Percentiles rank a stretch among this genome's conserved stretches.
Conservation (phyloP, 352 stramenopile genomes). For the Globisporangium apiculatum region DNA sequence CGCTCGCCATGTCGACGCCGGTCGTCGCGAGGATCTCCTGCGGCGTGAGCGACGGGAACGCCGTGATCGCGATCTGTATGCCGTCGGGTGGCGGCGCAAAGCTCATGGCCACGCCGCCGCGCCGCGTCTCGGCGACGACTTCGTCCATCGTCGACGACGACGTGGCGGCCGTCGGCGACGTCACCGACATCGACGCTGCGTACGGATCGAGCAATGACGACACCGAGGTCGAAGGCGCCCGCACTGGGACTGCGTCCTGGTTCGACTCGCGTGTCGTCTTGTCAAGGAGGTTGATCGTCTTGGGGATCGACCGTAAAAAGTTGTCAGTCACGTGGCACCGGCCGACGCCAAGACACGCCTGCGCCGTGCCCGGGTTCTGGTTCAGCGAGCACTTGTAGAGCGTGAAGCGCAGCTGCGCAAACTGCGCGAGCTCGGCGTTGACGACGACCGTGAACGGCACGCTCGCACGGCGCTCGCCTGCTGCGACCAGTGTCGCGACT, state of each 20-base stretch:
- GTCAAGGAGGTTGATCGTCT: constrained; percentile 39
- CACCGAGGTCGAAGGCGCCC: not conserved
- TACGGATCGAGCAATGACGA: constrained; percentile 5
- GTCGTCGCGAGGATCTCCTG: constrained; percentile 52
- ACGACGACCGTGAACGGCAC: constrained; percentile 60
- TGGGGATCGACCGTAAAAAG: constrained; percentile 31
- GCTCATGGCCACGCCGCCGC: constrained; percentile 9
- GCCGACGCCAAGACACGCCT: constrained; percentile 43
- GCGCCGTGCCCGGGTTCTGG: constrained; percentile 31
- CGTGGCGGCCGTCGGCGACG: not conserved
- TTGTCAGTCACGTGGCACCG: constrained; percentile 49
- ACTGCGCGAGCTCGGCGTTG: constrained; percentile 40
- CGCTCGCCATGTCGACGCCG: constrained; percentile 62
- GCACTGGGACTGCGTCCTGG: constrained; percentile 3
- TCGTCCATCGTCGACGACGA: constrained; percentile 1
- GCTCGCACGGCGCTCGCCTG: constrained; percentile 17
- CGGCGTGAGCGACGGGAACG: constrained; percentile 36
- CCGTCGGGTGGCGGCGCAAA: constrained; percentile 12
- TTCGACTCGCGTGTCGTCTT: constrained; percentile 33
- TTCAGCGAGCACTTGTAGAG: constrained; percentile 48
- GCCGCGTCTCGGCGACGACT: constrained; percentile 9
- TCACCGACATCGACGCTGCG: not conserved
- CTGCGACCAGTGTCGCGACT: constrained; percentile 34
- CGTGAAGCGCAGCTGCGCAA: constrained; percentile 59
- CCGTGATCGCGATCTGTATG: constrained; percentile 45